phyloP scores from a whole-genome alignment of 2,329 filamentous ascomycete species.

The Rugonectria rugulosa region DNA sequence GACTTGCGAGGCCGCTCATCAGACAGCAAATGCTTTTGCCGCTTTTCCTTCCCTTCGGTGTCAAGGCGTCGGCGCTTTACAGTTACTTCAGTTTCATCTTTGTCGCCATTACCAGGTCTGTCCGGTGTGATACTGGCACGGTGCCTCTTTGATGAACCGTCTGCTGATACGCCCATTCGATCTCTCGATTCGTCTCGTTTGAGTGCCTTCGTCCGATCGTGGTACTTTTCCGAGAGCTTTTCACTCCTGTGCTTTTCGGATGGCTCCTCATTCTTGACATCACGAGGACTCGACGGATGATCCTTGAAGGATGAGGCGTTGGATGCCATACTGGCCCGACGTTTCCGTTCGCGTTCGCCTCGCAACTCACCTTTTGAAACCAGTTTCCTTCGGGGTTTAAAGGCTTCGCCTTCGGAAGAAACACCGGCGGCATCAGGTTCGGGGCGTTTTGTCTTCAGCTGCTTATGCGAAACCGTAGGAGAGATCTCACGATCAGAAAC shows the following conservation, averaged over 20 bases:
- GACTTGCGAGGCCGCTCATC: slow-evolving; percentile 57
- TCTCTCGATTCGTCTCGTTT: slow-evolving; percentile 69
- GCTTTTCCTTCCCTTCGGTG: slow-evolving; percentile 58
- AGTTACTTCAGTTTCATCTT: slow-evolving; percentile 59
- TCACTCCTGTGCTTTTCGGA: slow-evolving; percentile 53
- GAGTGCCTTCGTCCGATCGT: slow-evolving; percentile 66
- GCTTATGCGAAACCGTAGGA: slow-evolving; percentile 56
- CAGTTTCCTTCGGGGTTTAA: slow-evolving; percentile 68
- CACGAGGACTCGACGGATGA: slow-evolving; percentile 58
- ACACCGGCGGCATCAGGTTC: slow-evolving; percentile 62
- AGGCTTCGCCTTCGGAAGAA: slow-evolving; percentile 64
- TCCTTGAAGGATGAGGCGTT: slow-evolving; percentile 62
- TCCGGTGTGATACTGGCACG: slow-evolving; percentile 67
- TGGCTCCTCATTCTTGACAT: slow-evolving; percentile 56
- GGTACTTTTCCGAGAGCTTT: slow-evolving; percentile 60
- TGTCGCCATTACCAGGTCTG: slow-evolving; percentile 57
- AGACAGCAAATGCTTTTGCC: slow-evolving; percentile 51
- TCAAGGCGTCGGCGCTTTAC: slow-evolving; percentile 67
- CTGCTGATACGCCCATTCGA: slow-evolving; percentile 57
- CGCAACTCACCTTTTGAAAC: slow-evolving; percentile 70
- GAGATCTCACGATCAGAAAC: slow-evolving; percentile 63
- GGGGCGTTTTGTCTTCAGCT: slow-evolving; percentile 58
- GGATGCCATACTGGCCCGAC: slow-evolving; percentile 65
- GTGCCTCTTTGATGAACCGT: slow-evolving; percentile 64
- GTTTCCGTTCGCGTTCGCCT: slow-evolving; percentile 65